Conservation (phyloP, 2,329 filamentous ascomycete species). For the Ceratocystis alfenasii region DNA sequence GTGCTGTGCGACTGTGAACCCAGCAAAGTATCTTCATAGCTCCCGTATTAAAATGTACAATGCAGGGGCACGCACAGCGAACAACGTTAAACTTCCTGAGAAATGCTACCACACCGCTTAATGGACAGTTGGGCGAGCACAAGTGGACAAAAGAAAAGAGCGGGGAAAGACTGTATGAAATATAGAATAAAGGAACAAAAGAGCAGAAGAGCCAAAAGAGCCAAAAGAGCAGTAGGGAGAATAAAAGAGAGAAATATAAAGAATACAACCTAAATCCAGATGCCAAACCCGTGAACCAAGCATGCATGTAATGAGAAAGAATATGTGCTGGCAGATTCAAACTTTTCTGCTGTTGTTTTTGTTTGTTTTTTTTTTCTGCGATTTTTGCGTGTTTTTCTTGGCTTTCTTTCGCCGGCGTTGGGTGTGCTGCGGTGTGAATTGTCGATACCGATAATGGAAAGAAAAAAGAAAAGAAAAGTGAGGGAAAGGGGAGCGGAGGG, state of each 20-base stretch:
- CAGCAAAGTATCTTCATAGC: too few species aligned
- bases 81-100: not conserved
- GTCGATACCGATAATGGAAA: not conserved
- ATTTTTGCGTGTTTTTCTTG: not conserved
- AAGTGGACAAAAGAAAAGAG: constrained; percentile 7
- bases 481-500: not conserved
- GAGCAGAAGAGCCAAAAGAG: not conserved
- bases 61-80: not conserved
- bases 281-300: constrained; percentile 8
- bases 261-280: not conserved
- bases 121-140: not conserved
- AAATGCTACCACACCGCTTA: not conserved
- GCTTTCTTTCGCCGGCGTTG: not conserved
- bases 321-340: not conserved
- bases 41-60: not conserved
- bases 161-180: not conserved
- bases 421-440: too few species aligned
- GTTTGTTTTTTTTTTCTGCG: not conserved
- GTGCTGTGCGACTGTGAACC: not conserved
- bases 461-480: not conserved
- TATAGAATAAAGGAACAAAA: not conserved
- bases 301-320: constrained; percentile 8
- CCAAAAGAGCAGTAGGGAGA: not conserved
- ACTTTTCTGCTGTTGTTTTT: constrained; percentile 4
- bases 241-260: constrained; percentile 3